Evolutionary conservation across 2,329 filamentous ascomycete genomes (phyloP).

Genomic region (Fusarium annulatum): DNA sequence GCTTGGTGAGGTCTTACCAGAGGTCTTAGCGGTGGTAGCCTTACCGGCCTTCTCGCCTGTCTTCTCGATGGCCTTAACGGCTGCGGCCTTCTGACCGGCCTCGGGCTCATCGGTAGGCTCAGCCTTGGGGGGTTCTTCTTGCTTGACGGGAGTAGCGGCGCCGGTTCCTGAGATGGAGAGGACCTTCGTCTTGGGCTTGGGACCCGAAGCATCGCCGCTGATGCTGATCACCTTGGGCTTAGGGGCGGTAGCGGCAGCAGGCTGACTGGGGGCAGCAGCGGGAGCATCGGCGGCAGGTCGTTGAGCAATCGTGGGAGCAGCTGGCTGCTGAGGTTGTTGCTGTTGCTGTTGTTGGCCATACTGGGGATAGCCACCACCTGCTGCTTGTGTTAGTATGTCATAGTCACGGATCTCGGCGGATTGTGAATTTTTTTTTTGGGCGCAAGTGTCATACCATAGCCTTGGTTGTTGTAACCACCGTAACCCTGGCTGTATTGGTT

Average conservation of each 20-base stretch:
- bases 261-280: conserved; percentile 58
- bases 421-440: conserved; percentile 8
- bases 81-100: conserved; percentile 84
- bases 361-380: conserved; percentile 64
- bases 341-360: conserved; percentile 57
- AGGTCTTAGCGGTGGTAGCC: conserved; percentile 56
- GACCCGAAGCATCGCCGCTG: conserved; percentile 66
- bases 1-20: conserved; percentile 82
- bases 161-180: conserved; percentile 55
- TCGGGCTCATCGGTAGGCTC: conserved; percentile 65
- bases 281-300: conserved; percentile 49
- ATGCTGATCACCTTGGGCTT: conserved; percentile 77
- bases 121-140: conserved; percentile 60
- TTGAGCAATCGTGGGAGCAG: conserved; percentile 40
- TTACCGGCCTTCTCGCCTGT: conserved; percentile 72
- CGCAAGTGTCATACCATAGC: conserved; percentile 51
- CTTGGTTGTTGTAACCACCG: conserved; percentile 61
- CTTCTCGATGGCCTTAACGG: conserved; percentile 92
- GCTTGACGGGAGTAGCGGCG: conserved; percentile 51
- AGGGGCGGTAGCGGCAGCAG: conserved; percentile 57
- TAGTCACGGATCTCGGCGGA: conserved; percentile 2
- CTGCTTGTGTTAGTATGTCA: conserved; percentile 36
- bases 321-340: conserved; percentile 53
- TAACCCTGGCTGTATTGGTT: conserved; percentile 65
- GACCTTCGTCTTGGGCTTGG: conserved; percentile 64